Evolutionary conservation across 2,329 filamentous ascomycete genomes (phyloP).

Genomic region (Neonectria coccinea): DNA sequence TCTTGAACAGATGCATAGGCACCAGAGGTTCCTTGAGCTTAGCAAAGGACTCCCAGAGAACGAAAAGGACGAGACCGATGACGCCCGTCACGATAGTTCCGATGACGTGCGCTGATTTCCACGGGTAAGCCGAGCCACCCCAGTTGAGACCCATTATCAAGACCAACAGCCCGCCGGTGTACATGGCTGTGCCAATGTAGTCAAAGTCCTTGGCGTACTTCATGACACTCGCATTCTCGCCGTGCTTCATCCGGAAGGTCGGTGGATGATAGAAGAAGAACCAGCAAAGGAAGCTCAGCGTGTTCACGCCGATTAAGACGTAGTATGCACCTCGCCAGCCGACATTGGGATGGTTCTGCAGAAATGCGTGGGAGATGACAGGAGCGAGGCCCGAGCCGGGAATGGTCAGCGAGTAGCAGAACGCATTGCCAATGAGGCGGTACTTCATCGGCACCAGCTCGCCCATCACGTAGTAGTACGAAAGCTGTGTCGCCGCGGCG

Average conservation of each 20-base stretch:
- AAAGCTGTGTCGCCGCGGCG: conserved; percentile 52
- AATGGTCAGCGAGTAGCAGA: conserved; percentile 49
- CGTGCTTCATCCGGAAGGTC: conserved; percentile 48
- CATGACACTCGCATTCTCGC: conserved; percentile 38
- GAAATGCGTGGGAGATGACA: conserved; percentile 44
- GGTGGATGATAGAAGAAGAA: conserved; percentile 51
- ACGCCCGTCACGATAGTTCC: conserved; percentile 46
- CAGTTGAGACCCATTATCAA: conserved; percentile 49
- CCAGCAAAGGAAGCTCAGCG: conserved; percentile 44
- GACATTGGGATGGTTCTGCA: conserved; percentile 40
- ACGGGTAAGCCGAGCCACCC: conserved; percentile 49
- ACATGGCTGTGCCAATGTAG: conserved; percentile 48
- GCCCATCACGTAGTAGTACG: conserved; percentile 51
- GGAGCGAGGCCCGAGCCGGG: conserved; percentile 47
- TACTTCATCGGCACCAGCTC: conserved; percentile 55
- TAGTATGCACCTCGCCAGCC: conserved; percentile 49
- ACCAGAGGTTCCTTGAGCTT: conserved; percentile 51
- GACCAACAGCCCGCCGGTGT: conserved; percentile 46
- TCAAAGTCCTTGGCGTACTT: conserved; percentile 48
- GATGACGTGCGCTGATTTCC: conserved; percentile 48
- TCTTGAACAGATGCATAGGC: conserved; percentile 51
- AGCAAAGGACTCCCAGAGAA: conserved; percentile 44
- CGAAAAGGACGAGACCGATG: conserved; percentile 40
- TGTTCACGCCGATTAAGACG: conserved; percentile 47
- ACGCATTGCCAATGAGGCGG: conserved; percentile 48